These are phyloP conservation scores for Rhizopus sp. DNA, from an alignment of 371 early-diverging fungal genomes.

Conservation along the genomic window DNA sequence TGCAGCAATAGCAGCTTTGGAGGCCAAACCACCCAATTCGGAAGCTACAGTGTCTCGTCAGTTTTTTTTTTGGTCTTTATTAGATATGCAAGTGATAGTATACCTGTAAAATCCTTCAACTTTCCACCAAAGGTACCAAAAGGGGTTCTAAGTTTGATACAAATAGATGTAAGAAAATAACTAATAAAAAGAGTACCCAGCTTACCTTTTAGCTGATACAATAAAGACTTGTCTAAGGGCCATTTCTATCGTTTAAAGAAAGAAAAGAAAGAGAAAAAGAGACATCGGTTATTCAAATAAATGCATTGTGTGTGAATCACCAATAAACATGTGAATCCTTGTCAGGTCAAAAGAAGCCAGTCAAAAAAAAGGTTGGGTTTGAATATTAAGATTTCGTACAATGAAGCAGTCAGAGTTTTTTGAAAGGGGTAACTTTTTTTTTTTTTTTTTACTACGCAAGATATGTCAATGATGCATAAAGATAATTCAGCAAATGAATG, in stretches of 20 bases:
- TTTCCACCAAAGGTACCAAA: constrained; percentile 90
- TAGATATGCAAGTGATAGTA: background rate
- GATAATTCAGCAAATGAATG: too few species aligned
- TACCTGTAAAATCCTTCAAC: constrained; percentile 72
- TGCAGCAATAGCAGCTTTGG: constrained; percentile 82
- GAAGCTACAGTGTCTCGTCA: constrained; percentile 53
- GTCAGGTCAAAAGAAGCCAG: constrained; percentile 1
- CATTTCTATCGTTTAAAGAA: constrained; percentile 23
- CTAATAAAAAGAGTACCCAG: background rate
- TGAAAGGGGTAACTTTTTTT: too few species aligned
- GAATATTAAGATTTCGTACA: too few species aligned
- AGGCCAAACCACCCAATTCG: constrained; percentile 91
- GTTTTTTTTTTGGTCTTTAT: background rate
- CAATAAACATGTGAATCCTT: constrained; percentile 14
- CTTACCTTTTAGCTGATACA: constrained; percentile 50
- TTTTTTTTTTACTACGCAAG: too few species aligned
- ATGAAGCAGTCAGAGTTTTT: too few species aligned
- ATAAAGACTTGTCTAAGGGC: constrained; percentile 50
- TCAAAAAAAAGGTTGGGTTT: too few species aligned
- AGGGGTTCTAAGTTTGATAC: constrained; percentile 50
- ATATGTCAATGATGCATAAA: too few species aligned
- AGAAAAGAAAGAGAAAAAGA: constrained; percentile 9
- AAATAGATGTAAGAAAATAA: background rate
- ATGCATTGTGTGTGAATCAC: background rate
- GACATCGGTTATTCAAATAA: background rate